Evolutionary conservation across 2,329 filamentous ascomycete species (phyloP), one percentile per base, ranked within the genome.

Genomic region (Diaporthe velutina): DNA sequence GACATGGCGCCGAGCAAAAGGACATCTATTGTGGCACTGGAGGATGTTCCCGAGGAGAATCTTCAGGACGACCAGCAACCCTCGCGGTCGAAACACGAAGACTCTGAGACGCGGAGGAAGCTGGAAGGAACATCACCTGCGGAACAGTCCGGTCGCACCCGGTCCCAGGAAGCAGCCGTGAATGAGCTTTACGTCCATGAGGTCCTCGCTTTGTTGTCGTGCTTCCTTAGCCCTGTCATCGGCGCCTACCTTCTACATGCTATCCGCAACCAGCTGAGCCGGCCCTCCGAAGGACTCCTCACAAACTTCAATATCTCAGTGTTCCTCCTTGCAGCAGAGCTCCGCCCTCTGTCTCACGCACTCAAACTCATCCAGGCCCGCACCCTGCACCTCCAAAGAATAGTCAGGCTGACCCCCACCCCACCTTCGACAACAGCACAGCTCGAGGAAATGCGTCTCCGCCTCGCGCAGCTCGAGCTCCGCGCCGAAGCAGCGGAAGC

Each of bases 271-370:
- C 95, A 96, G 79, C 90, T 98, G 25, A 96, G 94, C 33, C 89
- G 94, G 2, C 94, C 94, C 0, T 95, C 95, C 0, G 95, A 97
- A 82, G 94, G 94, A 1, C 87, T 98, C 15, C 93, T 98, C 9
- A 98, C 95, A 6, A 94, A 98, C 83, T 97, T 96, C 84, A 98
- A 98, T 82, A 88, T 98, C 72, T 95, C 93, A 17, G 94, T 98
- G 70, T 98, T 98, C 83, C 87, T 98, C 3, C 88, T 98, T 25
- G 94, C 94, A 1, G 94, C 96, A 4, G 96, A 98, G 83, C 87
- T 98, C 38, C 92, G 94, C 4, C 96, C 96, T 0, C 86, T 95
- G 66, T 91, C 94, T 1, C 96, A 98, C 80, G 85, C 97, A 35
- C 90, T 98, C 76, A 94, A 93, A 80, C 90, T 98, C 79, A 89